Percentiles rank a stretch among this genome's conserved stretches.
Evolutionary conservation across 345 rosid species (phyloP).

Genomic region (Corchorus olitorius): DNA sequence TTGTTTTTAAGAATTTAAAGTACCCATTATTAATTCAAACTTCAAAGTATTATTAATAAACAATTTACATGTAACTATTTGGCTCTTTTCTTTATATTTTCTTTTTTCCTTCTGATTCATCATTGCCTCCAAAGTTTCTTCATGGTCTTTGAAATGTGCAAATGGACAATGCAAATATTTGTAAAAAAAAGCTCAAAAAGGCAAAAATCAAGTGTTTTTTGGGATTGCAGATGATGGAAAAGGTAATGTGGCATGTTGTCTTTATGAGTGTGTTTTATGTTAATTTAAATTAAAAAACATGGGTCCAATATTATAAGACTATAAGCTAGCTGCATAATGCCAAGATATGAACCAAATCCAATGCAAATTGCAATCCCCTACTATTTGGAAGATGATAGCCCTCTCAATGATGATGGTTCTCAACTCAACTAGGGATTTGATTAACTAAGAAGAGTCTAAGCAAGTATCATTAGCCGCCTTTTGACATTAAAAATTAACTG

Average conservation of each 20-base stretch:
- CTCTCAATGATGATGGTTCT: not conserved
- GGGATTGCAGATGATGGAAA: not conserved
- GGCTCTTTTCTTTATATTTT: not conserved
- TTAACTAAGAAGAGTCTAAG: not conserved
- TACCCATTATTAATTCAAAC: not conserved
- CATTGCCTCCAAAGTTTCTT: not conserved
- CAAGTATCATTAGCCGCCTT: not conserved
- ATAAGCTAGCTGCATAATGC: not conserved
- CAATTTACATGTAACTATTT: not conserved
- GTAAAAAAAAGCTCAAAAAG: not conserved
- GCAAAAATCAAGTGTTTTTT: not conserved
- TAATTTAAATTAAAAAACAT: not conserved
- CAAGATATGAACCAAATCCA: not conserved
- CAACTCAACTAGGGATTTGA: not conserved
- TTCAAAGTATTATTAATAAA: not conserved
- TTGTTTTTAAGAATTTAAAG: not conserved
- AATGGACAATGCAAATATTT: not conserved
- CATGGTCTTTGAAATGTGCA: not conserved
- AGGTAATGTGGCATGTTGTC: not conserved
- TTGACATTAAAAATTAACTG: not conserved
- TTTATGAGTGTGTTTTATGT: not conserved
- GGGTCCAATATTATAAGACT: not conserved
- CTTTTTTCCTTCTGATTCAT: not conserved
- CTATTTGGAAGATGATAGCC: conserved; percentile 7
- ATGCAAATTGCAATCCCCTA: not conserved